These are phyloP conservation scores for Quercus lobata DNA, from an alignment of 331 rosid species.

Conservation along the genomic window DNA sequence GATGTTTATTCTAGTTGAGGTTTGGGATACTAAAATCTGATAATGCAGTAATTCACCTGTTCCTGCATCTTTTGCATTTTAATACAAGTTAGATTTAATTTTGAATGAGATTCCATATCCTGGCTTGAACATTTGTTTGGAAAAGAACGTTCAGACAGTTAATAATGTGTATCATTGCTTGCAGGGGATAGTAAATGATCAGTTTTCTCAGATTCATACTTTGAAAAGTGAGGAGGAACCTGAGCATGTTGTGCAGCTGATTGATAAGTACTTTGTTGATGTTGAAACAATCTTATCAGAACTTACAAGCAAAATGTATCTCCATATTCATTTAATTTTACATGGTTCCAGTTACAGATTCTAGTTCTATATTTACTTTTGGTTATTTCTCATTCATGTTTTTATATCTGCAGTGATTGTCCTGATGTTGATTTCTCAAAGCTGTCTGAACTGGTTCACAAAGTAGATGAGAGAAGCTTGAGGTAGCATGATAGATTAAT, in stretches of 20 bases:
- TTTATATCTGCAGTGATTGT: slow-evolving; percentile 28
- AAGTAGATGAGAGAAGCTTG: slow-evolving; percentile 39
- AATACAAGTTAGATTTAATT: neutral
- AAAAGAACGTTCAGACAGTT: slow-evolving; percentile 12
- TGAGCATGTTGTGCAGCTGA: slow-evolving; percentile 23
- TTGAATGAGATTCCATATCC: neutral
- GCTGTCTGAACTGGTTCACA: slow-evolving; percentile 36
- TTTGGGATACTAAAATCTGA: neutral
- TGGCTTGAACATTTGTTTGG: neutral
- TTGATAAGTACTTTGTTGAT: slow-evolving; percentile 38
- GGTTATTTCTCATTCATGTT: slow-evolving; percentile 2
- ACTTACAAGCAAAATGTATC: slow-evolving; percentile 38
- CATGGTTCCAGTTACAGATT: slow-evolving; percentile 4
- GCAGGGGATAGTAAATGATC: slow-evolving; percentile 45
- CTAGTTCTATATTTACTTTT: neutral
- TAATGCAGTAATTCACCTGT: neutral
- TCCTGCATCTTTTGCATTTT: neutral
- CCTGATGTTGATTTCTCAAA: slow-evolving; percentile 23
- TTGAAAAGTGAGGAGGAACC: slow-evolving; percentile 20
- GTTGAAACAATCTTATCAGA: slow-evolving; percentile 38
- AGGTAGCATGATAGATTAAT: slow-evolving; percentile 32
- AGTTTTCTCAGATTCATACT: slow-evolving; percentile 31
- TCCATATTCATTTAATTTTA: neutral
- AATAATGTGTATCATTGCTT: slow-evolving; percentile 8
- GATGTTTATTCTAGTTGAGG: neutral